Conservation (phyloP, 2,329 filamentous ascomycete species). For the Cryphonectria japonica region DNA sequence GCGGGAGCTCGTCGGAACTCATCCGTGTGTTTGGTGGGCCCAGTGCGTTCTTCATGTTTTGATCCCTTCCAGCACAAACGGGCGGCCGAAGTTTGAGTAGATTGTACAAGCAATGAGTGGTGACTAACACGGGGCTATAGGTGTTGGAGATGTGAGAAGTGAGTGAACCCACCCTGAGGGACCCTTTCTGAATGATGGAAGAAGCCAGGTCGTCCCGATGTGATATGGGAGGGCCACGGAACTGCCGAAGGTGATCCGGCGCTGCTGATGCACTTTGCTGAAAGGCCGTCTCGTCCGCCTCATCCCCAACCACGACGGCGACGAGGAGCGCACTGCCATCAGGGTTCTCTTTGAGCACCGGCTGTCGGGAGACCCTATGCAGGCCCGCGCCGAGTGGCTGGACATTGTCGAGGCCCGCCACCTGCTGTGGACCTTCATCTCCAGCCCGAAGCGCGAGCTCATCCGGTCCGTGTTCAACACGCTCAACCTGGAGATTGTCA, state of each 20-base stretch:
- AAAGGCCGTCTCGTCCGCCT: constrained; percentile 85
- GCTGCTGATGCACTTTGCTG: constrained; percentile 17
- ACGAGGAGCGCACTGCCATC: constrained; percentile 72
- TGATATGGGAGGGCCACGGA: too few relatives aligned
- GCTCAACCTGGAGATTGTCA: constrained; percentile 77
- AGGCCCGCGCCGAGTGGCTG: constrained; percentile 80
- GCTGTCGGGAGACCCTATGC: constrained; percentile 62
- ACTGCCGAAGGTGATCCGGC: not conserved
- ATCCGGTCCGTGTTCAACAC: constrained; percentile 78
- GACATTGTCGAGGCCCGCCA: constrained; percentile 86
- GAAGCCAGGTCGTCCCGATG: too few relatives aligned
- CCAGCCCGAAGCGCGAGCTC: constrained; percentile 74
- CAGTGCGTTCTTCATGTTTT: constrained; percentile 54
- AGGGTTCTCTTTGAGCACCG: constrained; percentile 87
- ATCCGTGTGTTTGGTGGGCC: constrained; percentile 94
- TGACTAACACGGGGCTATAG: constrained; percentile 29
- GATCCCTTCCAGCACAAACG: not conserved
- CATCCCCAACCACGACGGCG: constrained; percentile 70
- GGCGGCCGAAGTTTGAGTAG: not conserved
- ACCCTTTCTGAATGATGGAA: too few relatives aligned
- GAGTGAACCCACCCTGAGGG: not conserved
- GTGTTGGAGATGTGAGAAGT: constrained; percentile 68
- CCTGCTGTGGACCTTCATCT: constrained; percentile 71
- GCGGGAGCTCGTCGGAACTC: constrained; percentile 89
- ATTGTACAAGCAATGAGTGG: not conserved